Conservation (phyloP, 75 land plant species). For the Ceratopteris richardii region DNA sequence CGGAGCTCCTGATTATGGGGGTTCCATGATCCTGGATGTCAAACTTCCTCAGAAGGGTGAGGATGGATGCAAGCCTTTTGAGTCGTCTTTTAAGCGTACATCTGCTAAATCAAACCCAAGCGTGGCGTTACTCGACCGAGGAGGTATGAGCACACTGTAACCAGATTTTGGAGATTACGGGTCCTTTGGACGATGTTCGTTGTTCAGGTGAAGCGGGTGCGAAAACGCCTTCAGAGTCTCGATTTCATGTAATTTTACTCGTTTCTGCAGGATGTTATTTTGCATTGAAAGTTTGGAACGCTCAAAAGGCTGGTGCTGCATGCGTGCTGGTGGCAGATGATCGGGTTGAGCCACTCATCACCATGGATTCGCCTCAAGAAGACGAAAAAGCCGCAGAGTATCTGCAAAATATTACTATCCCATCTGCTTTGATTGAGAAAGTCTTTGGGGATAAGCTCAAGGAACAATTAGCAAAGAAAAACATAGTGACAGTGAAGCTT, state of each 20-base stretch:
- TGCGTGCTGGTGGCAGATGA: constrained; percentile 77
- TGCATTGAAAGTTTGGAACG: constrained; percentile 91
- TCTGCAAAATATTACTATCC: constrained; percentile 66
- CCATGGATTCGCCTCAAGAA: constrained; percentile 85
- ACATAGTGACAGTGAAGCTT: constrained; percentile 34
- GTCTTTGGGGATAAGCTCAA: constrained; percentile 19
- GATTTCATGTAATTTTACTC: too few species aligned
- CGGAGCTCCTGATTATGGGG: constrained; percentile 64
- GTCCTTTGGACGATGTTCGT: too few species aligned
- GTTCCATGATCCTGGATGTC: constrained; percentile 38
- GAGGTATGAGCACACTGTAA: constrained; percentile 37
- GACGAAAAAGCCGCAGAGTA: constrained; percentile 44
- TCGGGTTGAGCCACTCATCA: constrained; percentile 56
- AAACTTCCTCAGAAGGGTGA: constrained; percentile 24
- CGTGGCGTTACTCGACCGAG: constrained; percentile 69
- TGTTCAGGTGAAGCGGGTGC: too few species aligned
- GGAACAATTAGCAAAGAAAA: constrained; percentile 5
- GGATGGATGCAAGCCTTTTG: constrained; percentile 28
- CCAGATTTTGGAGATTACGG: too few species aligned
- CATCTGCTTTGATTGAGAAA: constrained; percentile 62
- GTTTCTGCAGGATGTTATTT: constrained; percentile 65
- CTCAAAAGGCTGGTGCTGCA: constrained; percentile 84
- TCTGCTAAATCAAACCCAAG: constrained; percentile 20
- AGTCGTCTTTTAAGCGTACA: constrained; percentile 6
- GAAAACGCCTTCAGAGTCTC: too few species aligned